Conservation (phyloP, 1,284 basidiomycete species). For the Hemileia vastatrix region DNA sequence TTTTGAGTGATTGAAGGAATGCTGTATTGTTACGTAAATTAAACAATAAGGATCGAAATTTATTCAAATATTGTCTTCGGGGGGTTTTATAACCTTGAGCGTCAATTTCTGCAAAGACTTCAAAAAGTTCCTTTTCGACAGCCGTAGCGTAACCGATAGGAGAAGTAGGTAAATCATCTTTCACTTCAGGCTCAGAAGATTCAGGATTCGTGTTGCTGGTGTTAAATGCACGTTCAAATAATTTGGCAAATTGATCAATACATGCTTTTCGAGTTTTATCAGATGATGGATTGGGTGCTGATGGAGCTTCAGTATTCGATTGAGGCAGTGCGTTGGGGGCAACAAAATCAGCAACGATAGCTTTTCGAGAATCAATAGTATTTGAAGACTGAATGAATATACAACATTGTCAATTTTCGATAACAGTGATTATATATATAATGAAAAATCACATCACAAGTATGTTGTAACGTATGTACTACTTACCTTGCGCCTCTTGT, state of each 20-base stretch:
- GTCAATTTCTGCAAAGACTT: constrained; percentile 19
- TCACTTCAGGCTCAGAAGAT: neutral
- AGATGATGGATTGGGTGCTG: neutral
- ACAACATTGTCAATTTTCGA: too few species aligned
- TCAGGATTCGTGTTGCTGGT: neutral
- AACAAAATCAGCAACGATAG: too few species aligned
- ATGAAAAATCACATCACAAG: too few species aligned
- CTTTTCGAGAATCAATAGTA: too few species aligned
- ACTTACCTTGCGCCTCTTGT: constrained; percentile 20
- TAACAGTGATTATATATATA: too few species aligned
- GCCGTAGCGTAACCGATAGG: constrained; percentile 16
- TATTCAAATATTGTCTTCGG: constrained; percentile 18
- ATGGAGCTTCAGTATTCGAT: constrained; percentile 3
- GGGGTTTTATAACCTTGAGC: constrained; percentile 13
- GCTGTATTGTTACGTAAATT: constrained; percentile 16
- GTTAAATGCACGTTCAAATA: constrained; percentile 16
- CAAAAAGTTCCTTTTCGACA: constrained; percentile 16
- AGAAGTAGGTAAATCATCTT: neutral
- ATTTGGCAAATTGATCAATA: constrained; percentile 17
- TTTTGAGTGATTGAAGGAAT: constrained; percentile 13
- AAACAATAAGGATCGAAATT: constrained; percentile 17
- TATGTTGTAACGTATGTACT: too few species aligned
- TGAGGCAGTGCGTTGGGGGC: constrained; percentile 8
- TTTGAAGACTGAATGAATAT: too few species aligned
- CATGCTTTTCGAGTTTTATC: constrained; percentile 20